Conservation (phyloP, 106 monocot genomes). For the Dendrobium huoshanense region DNA sequence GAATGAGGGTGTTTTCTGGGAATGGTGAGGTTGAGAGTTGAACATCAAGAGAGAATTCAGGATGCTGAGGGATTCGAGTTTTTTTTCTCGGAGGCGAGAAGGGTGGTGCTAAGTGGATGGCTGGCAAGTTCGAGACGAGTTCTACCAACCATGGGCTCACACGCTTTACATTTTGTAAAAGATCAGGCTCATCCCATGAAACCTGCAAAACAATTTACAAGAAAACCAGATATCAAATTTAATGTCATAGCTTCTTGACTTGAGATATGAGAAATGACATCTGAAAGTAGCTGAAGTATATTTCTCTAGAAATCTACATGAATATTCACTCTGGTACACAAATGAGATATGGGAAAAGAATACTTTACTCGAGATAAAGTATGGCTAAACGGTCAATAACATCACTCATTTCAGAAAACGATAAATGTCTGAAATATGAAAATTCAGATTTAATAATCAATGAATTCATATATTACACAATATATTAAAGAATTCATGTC, state of each 20-base stretch:
- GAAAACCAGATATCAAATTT: not conserved
- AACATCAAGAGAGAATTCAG: constrained; percentile 43
- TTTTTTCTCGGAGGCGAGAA: constrained; percentile 63
- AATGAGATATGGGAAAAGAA: no score
- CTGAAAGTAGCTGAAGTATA: no score
- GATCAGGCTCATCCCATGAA: constrained; percentile 78
- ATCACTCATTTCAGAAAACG: no score
- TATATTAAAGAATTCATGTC: no score
- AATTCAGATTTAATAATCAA: no score
- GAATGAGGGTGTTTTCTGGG: constrained; percentile 31
- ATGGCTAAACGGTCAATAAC: no score
- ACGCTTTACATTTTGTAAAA: constrained; percentile 68
- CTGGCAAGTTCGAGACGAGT: constrained; percentile 46
- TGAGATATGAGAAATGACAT: no score
- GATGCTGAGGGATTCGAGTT: constrained; percentile 29
- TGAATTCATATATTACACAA: no score
- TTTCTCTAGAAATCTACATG: no score
- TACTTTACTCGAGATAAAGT: no score
- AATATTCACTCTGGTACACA: no score
- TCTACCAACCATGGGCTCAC: constrained; percentile 82
- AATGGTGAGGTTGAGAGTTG: constrained; percentile 34
- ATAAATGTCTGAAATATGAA: no score
- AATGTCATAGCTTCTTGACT: not conserved
- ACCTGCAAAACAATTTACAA: constrained; percentile 31
- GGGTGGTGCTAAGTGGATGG: constrained; percentile 31